Base-by-base conservation (phyloP, 305 asterid species). In the Petunia hybrid region DNA sequence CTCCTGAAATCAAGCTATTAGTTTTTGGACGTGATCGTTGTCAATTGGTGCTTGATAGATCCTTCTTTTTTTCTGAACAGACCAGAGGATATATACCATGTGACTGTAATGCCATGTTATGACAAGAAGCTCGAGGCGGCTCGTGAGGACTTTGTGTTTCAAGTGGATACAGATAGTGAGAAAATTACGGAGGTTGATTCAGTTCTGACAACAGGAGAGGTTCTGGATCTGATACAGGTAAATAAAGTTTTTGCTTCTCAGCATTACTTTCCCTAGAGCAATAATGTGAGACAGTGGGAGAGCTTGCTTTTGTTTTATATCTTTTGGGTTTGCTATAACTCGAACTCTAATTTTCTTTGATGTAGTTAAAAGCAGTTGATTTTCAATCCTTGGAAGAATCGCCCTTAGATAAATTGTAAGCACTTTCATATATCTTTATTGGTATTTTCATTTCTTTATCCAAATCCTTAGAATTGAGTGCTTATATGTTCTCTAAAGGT, bases 61-160 rank as follows among this genome's bases (percentile, higher is more conserved):
- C 5, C 69, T 78, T 66, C 80, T 74, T 82, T 60, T 42, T 77
- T 42, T 81, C 60, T 79, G 76, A 46, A 65, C 91, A 94, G 98
- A 86, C 87, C 97, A 48, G 97, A 90, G 80, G 99, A 97, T 64
- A 86, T 94, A 85, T 92, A 92, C 87, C 99, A 97, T 86, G 99
- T 93, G 76, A 92, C 99, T 3, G 92, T 96, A 86, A 96, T 96
- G 98, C 99, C 99, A 41, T 96, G 98, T 87, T 94, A 96, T 87
- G 99, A 96, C 89, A 96, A 94, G 88, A 96, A 96, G 86, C 98
- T 96, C 40, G 98, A 96, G 89, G 98, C 98, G 84, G 86, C 95
- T 83, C 93, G 99, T 65, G 98, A 97, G 77, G 99, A 96, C 84
- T 96, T 96, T 82, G 89, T 83, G 56, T 93, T 93, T 84, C 91